Conservation (phyloP, 352 stramenopile genomes). For the Phytophthora tentaculata region DNA sequence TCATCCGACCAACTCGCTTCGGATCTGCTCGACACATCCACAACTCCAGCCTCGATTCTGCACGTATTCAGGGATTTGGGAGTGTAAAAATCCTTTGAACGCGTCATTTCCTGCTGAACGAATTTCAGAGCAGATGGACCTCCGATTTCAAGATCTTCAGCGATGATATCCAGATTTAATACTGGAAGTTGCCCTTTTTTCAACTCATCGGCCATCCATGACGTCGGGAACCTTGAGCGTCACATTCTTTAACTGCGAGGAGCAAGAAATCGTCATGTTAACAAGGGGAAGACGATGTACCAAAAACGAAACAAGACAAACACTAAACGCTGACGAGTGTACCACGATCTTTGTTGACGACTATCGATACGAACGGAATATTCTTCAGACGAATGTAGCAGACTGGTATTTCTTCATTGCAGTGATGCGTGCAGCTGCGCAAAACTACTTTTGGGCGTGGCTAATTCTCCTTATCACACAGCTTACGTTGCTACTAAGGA, state of each 20-base stretch:
- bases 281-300: conserved; percentile 34
- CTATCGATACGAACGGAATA: conserved; percentile 54
- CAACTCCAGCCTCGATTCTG: conserved; percentile 30
- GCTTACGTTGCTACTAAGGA: conserved; percentile 20
- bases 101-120: conserved; percentile 4
- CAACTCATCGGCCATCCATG: conserved; percentile 17
- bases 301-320: background rate
- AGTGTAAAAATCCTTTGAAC: conserved; percentile 20
- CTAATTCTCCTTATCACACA: conserved; percentile 30
- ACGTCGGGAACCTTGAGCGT: conserved; percentile 10
- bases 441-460: conserved; percentile 55
- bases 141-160: conserved; percentile 30
- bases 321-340: conserved; percentile 5
- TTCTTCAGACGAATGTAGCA: conserved; percentile 40
- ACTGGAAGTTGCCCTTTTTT: conserved; percentile 32
- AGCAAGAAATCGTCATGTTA: conserved; percentile 41
- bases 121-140: conserved; percentile 37
- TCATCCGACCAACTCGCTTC: background rate
- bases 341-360: conserved; percentile 57
- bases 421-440: conserved; percentile 36
- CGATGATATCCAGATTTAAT: conserved; percentile 30
- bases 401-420: conserved; percentile 44
- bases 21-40: conserved; percentile 3
- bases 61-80: conserved; percentile 25
- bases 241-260: conserved; percentile 21